A percentile compares a stretch with the other conserved stretches of the same genome.
phyloP scores from a whole-genome alignment of 78 protist species.

The Cavenderia fasciculata region DNA sequence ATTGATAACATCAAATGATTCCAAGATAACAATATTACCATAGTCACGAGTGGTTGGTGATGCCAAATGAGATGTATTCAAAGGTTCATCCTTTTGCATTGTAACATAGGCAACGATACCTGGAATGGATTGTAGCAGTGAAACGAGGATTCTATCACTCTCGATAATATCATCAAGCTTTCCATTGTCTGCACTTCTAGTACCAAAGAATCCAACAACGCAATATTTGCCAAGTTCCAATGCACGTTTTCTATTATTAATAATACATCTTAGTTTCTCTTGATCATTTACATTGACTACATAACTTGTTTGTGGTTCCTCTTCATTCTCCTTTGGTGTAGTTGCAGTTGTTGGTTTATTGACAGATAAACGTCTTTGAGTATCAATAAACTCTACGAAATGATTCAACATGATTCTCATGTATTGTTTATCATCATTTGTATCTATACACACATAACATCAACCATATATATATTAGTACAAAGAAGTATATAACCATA shows the following conservation, averaged over 20 bases:
- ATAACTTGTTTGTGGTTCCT: neutral
- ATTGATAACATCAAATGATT: neutral
- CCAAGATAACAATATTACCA: slow-evolving; percentile 11
- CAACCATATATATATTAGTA: no score
- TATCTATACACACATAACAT: no score
- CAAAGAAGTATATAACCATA: no score
- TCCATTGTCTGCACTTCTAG: neutral
- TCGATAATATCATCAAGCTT: neutral
- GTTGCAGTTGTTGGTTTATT: no score
- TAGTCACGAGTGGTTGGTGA: neutral
- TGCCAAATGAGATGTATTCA: neutral
- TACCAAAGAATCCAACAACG: slow-evolving; percentile 30
- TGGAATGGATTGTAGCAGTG: neutral
- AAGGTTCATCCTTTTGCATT: neutral
- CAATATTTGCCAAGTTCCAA: neutral
- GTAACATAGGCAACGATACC: slow-evolving; percentile 3
- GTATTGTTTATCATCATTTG: neutral
- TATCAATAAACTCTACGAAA: neutral
- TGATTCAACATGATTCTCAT: slow-evolving; percentile 14
- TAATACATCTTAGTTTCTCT: slow-evolving; percentile 22
- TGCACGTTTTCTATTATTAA: neutral
- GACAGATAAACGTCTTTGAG: neutral
- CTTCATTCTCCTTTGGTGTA: no score
- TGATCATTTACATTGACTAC: neutral
- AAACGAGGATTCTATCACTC: neutral